Evolutionary conservation across 2,329 filamentous ascomycete genomes (phyloP).

Genomic region (Tetracladium maxilliforme): DNA sequence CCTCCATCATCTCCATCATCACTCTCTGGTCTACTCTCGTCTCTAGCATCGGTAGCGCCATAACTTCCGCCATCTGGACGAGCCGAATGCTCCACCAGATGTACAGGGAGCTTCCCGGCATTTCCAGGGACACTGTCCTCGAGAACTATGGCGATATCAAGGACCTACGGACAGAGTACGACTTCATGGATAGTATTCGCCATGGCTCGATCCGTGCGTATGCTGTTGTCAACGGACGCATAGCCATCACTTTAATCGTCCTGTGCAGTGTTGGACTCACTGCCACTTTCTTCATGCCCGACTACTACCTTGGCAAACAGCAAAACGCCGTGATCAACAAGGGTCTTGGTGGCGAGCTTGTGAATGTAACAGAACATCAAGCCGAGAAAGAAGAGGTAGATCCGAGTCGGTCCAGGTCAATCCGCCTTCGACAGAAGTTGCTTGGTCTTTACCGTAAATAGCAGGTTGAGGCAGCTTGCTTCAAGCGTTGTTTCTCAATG

Average conservation of each 20-base stretch:
- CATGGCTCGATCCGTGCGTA: slow-evolving; percentile 22
- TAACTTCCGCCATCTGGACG: slow-evolving; percentile 22
- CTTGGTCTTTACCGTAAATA: too few relatives aligned
- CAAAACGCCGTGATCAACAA: slow-evolving; percentile 11
- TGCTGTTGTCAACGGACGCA: slow-evolving; percentile 17
- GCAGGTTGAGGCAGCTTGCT: too few relatives aligned
- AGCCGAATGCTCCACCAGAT: slow-evolving; percentile 19
- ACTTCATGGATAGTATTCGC: slow-evolving; percentile 16
- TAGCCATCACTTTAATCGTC: slow-evolving; percentile 15
- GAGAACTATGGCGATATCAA: slow-evolving; percentile 20
- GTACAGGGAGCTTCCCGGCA: slow-evolving; percentile 14
- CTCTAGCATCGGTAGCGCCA: slow-evolving; percentile 20
- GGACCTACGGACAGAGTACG: slow-evolving; percentile 15
- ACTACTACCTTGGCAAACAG: slow-evolving; percentile 14
- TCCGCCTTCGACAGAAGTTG: too few relatives aligned
- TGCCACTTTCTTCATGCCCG: slow-evolving; percentile 23
- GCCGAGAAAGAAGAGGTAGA: too few relatives aligned
- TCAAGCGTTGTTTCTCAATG: too few relatives aligned
- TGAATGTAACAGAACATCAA: too few relatives aligned
- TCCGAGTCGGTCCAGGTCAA: too few relatives aligned
- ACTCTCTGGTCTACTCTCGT: slow-evolving; percentile 23
- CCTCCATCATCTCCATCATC: slow-evolving; percentile 19
- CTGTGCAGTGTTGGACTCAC: slow-evolving; percentile 17
- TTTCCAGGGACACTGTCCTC: slow-evolving; percentile 9
- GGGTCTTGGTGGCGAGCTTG: slow-evolving; percentile 9